Evolutionary conservation across 1,139 yeast species (phyloP), one percentile per base, ranked within the genome.

Genomic region (Dujonia santamariae): DNA sequence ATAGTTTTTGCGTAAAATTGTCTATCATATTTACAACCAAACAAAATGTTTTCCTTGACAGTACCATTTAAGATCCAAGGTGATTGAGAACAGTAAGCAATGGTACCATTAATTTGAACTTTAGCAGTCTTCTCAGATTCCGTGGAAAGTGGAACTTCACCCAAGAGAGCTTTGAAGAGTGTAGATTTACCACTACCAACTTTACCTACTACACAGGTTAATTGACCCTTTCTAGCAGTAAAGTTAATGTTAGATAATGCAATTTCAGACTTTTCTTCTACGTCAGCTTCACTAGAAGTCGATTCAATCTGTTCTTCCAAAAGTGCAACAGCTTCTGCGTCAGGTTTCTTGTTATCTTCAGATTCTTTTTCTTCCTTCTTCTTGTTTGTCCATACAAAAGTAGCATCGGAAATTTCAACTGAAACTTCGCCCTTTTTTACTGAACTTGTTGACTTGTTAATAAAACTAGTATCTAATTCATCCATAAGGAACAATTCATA

Each of bases 61-160:
- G 57, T 41, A 3, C 56, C 60, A 37, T 58, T 56, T 47, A 56
- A 52, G 18, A 56, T 53, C 62, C 62, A 58, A 0, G 63, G 59
- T n/a, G 47, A 42, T 37, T 56, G 62, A 2, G 59, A 44, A 32
- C 59, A 53, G 39, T 56, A 57, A 1, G 62, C 60, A 23, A 54
- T 34, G 1, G 47, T 28, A 3, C 62, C 62, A 22, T 46, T 47
- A 15, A 50, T 43, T n/a, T 39, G 30, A 22, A 38, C 20, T 7
- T 23, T 23, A 4, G 53, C 41, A 0, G 30, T 26, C 0, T 37
- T 28, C 6, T 37, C 30, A 6, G 25, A 8, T 3, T 38, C 27
- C 12, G 30, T 31, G n/a, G 32, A 28, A 13, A 45, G 35, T 11
- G 48, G 47, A 14, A 56, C 37, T 30, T 56, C 59, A 4, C 62